Base-by-base conservation (phyloP, 2,329 filamentous ascomycete genomes). In the Aspergillus pseudoglaucus region DNA sequence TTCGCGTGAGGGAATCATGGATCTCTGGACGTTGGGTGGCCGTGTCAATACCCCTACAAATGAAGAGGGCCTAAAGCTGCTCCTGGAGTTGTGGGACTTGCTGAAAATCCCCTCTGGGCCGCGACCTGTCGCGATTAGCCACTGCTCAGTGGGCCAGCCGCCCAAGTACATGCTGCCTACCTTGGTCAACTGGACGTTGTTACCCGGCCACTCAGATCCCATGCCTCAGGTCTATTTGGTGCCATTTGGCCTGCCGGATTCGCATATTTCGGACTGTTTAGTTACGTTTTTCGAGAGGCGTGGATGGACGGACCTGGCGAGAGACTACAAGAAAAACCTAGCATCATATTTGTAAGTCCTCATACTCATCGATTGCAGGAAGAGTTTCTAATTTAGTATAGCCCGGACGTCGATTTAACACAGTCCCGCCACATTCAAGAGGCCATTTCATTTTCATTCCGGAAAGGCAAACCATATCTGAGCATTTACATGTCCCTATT, bases 171-270 rank as follows among this genome's bases (percentile, higher is more conserved):
- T 27, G 6, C 43, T 57, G 22, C 51, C 54, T 8, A 15, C 39
- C 14, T 49, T 57, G 39, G 44, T 46, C 7, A 57, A 57, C 42
- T 57, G 46, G 33, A 55, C 49, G 1, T 30, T 57, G 4, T 23
- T 42, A 10, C 53, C 44, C 2, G 38, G 48, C 14, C 45, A 54
- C 3, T 46, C 47, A 3, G 15, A 46, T n/a, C 51, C 54, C 2
- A 45, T 52, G 37, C 54, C 54, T 0, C 53, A 57, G 43, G 14
- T 57, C 6, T 57, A 57, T 40, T 49, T 55, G 10, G 47, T 48
- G 7, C 45, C 46, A 1, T 55, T 55, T 42, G 53, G 54, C 1
- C 45, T 52, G 43, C 49, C 50, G 35, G 54, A 57, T 25, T 42
- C 42, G 10, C 42, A 23, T 6, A 42, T 57, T 2, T 40, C 51